Percentiles rank a stretch among this genome's conserved stretches.
These are phyloP conservation scores for Phialophora expanda DNA, from an alignment of 2,329 filamentous ascomycete species.

Conservation along the genomic window DNA sequence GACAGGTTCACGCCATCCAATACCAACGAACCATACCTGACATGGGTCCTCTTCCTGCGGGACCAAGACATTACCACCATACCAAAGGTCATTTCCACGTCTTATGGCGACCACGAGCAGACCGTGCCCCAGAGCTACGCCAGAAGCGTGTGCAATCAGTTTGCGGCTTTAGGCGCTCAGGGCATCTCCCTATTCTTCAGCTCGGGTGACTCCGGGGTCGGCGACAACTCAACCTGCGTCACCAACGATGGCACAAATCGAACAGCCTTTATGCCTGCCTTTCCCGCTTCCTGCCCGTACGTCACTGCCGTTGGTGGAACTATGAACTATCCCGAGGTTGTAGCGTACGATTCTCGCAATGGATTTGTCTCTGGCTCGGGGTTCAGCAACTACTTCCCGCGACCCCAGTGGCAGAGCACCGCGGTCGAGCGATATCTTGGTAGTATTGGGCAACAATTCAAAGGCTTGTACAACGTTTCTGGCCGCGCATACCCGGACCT, in stretches of 20 bases:
- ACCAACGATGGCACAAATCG: constrained; percentile 64
- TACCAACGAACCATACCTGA: constrained; percentile 71
- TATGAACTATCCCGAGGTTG: constrained; percentile 55
- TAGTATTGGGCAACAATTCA: constrained; percentile 48
- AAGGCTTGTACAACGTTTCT: constrained; percentile 56
- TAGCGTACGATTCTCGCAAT: constrained; percentile 52
- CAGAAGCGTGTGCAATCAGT: constrained; percentile 65
- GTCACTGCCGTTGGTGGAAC: constrained; percentile 71
- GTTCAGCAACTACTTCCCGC: constrained; percentile 59
- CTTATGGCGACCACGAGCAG: constrained; percentile 71
- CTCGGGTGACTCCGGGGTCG: constrained; percentile 65
- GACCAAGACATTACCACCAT: constrained; percentile 54
- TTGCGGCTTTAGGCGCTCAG: constrained; percentile 69
- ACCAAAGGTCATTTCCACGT: constrained; percentile 67
- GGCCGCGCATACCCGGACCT: constrained; percentile 64
- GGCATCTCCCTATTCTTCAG: constrained; percentile 70
- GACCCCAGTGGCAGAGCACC: constrained; percentile 55
- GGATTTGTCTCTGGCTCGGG: constrained; percentile 55
- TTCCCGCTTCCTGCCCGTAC: constrained; percentile 71
- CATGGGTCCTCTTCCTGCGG: constrained; percentile 65
- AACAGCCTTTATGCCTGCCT: constrained; percentile 64
- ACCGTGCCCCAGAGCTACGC: constrained; percentile 67
- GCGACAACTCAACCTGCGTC: constrained; percentile 58
- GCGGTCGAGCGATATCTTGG: constrained; percentile 55
- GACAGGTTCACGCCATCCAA: constrained; percentile 53